Base-by-base conservation (phyloP, 768 basidiomycete genomes). In the Crucibulum laeve region DNA sequence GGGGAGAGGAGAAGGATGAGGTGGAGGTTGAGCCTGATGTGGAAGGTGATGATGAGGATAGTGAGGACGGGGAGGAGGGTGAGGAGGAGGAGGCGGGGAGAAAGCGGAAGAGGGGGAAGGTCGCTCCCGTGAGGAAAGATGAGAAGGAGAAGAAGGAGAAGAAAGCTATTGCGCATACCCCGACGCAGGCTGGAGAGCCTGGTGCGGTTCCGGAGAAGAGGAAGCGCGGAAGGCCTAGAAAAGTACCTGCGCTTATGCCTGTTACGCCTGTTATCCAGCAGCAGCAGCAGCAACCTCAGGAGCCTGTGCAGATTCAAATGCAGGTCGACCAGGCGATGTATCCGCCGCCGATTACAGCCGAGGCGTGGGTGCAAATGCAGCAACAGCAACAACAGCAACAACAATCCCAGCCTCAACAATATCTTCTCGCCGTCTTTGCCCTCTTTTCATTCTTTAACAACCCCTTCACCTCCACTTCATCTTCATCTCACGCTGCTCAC, bases 371-470 rank as follows among this genome's bases (percentile, higher is more conserved):
- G 4, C 40, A 46, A 10, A 25, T 41, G 18, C 52, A 53, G 24
- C 46, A 53, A 38, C 55, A 56, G n/a, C 55, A 47, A 23, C 44
- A 39, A 33, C 57, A 59, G n/a, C n/a, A n/a, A n/a, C n/a, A n/a
- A n/a, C n/a, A n/a, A n/a, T n/a, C n/a, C n/a, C n/a, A n/a, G 36
- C 59, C 64, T 11, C 72, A 69, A 19, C 87, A 89, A 48, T 90
- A 86, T 59, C 80, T 91, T 40, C 78, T 92, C 37, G 88, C 87
- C 21, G 80, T 80, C 21, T 91, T 91, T 53, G 86, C 87, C 0
- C 70, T 91, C 42, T 89, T 92, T 65, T 90, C 87, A 0, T 86
- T 91, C 65, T 87, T 90, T 70, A 89, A 87, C 53, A 85, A 83
- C 0, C 81, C 85, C 2, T 59, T 87, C 14, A 72, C 82, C 0